Conservation (phyloP, 768 basidiomycete species). For the Termitomyces bulborhizus region DNA sequence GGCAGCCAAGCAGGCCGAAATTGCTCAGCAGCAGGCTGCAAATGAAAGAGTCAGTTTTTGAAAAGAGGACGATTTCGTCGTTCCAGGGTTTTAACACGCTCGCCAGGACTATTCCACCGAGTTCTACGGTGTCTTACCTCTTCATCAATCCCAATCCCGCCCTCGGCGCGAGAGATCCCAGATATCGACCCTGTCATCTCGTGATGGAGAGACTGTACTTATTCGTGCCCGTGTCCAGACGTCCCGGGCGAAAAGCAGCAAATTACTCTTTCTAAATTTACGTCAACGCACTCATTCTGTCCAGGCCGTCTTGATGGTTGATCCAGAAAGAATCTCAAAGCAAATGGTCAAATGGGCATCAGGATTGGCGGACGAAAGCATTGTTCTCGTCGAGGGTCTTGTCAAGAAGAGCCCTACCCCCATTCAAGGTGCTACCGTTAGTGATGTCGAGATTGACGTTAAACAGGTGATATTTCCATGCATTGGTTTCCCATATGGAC, state of each 20-base stretch:
- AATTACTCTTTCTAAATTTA: conserved; percentile 91
- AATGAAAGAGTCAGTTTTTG: conserved; percentile 52
- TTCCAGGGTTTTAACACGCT: background rate
- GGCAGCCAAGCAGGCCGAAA: conserved; percentile 71
- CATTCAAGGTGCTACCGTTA: conserved; percentile 89
- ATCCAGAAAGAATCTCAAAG: conserved; percentile 79
- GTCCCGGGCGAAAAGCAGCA: conserved; percentile 87
- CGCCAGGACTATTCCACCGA: conserved; percentile 67
- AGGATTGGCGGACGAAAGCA: conserved; percentile 74
- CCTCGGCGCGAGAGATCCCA: conserved; percentile 52
- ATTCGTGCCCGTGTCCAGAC: conserved; percentile 90
- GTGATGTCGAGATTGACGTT: conserved; percentile 84
- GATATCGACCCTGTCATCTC: conserved; percentile 57
- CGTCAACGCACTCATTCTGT: conserved; percentile 85
- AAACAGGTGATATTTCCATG: conserved; percentile 50
- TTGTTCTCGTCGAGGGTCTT: conserved; percentile 83
- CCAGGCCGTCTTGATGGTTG: conserved; percentile 73
- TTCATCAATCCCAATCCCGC: conserved; percentile 88
- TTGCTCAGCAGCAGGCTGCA: conserved; percentile 59
- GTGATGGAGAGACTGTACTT: conserved; percentile 70
- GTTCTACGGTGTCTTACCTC: conserved; percentile 82
- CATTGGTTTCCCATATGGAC: background rate
- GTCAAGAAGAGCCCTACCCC: conserved; percentile 73
- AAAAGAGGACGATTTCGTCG: background rate
- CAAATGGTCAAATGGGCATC: conserved; percentile 97